These are phyloP conservation scores for Amphicarpaea edgeworthii DNA, from an alignment of 306 rosid genomes.

Conservation along the genomic window DNA sequence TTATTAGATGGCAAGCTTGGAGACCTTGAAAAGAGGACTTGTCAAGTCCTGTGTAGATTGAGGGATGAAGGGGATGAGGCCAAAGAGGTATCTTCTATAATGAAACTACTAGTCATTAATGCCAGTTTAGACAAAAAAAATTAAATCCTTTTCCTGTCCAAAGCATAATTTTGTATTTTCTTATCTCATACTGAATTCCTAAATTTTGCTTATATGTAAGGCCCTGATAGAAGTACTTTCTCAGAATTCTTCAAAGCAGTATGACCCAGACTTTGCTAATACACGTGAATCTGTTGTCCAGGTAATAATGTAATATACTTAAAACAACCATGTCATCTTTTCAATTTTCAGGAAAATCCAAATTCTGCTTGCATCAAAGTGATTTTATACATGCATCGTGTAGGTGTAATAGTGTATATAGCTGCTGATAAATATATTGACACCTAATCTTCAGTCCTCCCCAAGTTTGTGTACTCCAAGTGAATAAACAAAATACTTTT, in stretches of 20 bases:
- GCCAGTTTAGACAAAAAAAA: constrained; percentile 32
- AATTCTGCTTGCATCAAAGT: constrained; percentile 14
- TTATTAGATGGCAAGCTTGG: constrained; percentile 71
- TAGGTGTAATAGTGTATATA: neutral
- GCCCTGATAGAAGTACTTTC: constrained; percentile 75
- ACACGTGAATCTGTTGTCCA: constrained; percentile 84
- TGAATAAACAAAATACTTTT: constrained; percentile 6
- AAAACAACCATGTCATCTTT: constrained; percentile 26
- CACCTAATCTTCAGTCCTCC: constrained; percentile 1
- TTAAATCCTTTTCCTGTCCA: neutral
- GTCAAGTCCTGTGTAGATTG: constrained; percentile 78
- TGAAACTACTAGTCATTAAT: constrained; percentile 32
- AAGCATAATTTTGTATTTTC: constrained; percentile 20
- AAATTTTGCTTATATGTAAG: constrained; percentile 50
- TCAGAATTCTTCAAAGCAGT: constrained; percentile 63
- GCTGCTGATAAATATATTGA: constrained; percentile 1
- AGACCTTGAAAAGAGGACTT: constrained; percentile 80
- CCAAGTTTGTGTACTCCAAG: constrained; percentile 8
- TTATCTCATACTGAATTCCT: constrained; percentile 34
- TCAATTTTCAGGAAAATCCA: constrained; percentile 24
- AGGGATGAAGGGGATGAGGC: constrained; percentile 80
- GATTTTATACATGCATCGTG: constrained; percentile 22
- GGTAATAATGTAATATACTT: constrained; percentile 54
- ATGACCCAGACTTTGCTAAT: constrained; percentile 69
- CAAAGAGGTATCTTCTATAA: constrained; percentile 66